Evolutionary conservation across 2,329 filamentous ascomycete genomes (phyloP).

Genomic region (Akanthomyces dipterigenus): DNA sequence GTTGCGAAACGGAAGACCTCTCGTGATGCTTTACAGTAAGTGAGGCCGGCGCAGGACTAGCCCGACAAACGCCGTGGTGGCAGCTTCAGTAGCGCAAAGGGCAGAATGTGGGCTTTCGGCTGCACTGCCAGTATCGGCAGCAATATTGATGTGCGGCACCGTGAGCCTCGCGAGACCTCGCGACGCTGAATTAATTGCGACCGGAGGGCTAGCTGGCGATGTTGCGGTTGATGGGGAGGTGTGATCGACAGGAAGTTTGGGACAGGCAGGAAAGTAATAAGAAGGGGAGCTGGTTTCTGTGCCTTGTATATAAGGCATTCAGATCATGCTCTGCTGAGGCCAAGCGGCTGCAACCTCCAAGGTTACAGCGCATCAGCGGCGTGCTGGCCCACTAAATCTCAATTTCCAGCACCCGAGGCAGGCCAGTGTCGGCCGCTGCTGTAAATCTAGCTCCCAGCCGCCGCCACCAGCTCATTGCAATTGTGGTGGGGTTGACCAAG

Average conservation of each 20-base stretch:
- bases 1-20: background rate
- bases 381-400: too few species aligned
- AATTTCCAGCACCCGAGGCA: background rate
- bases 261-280: background rate
- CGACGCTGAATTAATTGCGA: conserved; percentile 10
- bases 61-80: background rate
- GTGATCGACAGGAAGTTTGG: background rate
- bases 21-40: conserved; percentile 5
- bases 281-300: conserved; percentile 1
- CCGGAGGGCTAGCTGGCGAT: conserved; percentile 7
- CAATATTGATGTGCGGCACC: background rate
- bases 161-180: background rate
- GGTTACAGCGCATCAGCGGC: background rate
- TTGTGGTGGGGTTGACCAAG: conserved; percentile 10
- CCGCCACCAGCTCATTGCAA: background rate
- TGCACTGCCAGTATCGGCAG: background rate
- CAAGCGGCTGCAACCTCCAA: too few species aligned
- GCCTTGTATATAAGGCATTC: conserved; percentile 4
- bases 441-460: background rate
- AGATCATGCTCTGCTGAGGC: background rate
- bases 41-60: background rate
- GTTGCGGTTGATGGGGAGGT: conserved; percentile 8
- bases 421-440: background rate
- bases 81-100: background rate
- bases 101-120: background rate